Percentiles rank a stretch among this genome's conserved stretches.
Conservation (phyloP, 1,284 basidiomycete species). For the Cutaneotrichosporon cyanovorans region DNA sequence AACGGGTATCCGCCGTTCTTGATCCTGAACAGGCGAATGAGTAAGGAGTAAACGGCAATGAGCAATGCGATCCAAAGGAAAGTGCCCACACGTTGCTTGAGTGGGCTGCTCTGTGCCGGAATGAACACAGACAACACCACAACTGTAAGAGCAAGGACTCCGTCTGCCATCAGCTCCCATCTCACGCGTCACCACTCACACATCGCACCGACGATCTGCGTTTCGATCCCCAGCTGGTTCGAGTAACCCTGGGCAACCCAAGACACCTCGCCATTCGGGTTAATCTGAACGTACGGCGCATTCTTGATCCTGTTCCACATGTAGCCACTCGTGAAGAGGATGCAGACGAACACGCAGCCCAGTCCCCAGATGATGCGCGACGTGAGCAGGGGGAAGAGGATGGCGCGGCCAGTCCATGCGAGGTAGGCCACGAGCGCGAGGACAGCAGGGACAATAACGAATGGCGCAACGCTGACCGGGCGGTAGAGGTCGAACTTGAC, state of each 20-base stretch:
- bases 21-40: slow-evolving; percentile 80
- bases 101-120: slow-evolving; percentile 66
- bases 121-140: slow-evolving; percentile 74
- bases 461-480: slow-evolving; percentile 42
- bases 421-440: slow-evolving; percentile 14
- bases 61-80: slow-evolving; percentile 83
- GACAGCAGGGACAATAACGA: slow-evolving; percentile 60
- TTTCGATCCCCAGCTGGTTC: slow-evolving; percentile 88
- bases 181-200: slow-evolving; percentile 58
- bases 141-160: slow-evolving; percentile 69
- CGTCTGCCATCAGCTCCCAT: slow-evolving; percentile 54
- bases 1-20: slow-evolving; percentile 63
- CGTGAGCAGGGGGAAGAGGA: slow-evolving; percentile 59
- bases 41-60: slow-evolving; percentile 75
- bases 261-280: slow-evolving; percentile 50
- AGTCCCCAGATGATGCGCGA: slow-evolving; percentile 60
- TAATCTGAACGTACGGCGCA: slow-evolving; percentile 60
- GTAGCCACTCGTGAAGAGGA: slow-evolving; percentile 81
- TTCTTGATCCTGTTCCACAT: slow-evolving; percentile 95
- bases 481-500: slow-evolving; percentile 37
- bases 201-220: slow-evolving; percentile 73
- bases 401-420: slow-evolving; percentile 46
- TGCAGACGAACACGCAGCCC: slow-evolving; percentile 57
- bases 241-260: slow-evolving; percentile 86
- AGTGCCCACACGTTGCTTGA: slow-evolving; percentile 72